phyloP scores from a whole-genome alignment of 257 asterid species.

The Ophiorrhiza pumila region DNA sequence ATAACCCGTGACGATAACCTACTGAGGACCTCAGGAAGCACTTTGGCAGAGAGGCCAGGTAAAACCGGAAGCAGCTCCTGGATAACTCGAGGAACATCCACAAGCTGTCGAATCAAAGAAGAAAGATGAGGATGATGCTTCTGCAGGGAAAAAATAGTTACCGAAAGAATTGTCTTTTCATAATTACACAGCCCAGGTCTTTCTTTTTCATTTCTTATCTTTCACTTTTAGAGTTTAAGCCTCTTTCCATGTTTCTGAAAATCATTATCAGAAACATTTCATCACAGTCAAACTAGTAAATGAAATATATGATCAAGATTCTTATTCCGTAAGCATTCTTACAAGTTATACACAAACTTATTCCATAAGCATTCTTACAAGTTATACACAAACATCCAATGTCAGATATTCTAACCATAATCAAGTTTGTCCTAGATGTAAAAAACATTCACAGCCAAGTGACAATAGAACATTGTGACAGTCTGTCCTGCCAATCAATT shows the following conservation, averaged over 20 bases:
- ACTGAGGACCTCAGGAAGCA: constrained; percentile 78
- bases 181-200: not conserved
- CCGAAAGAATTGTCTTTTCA: not conserved
- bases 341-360: not conserved
- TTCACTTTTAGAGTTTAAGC: not conserved
- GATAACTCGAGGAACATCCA: constrained; percentile 60
- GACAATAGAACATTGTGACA: too few species aligned
- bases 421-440: not conserved
- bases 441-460: not conserved
- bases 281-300: not conserved
- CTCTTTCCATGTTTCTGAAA: not conserved
- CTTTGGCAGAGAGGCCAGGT: constrained; percentile 82
- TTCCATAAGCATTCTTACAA: not conserved
- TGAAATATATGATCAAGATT: not conserved
- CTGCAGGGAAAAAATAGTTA: not conserved
- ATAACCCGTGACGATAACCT: constrained; percentile 75
- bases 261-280: not conserved
- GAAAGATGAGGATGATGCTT: constrained; percentile 9
- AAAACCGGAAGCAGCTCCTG: constrained; percentile 87
- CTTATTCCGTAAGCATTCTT: not conserved
- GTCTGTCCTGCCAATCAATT: too few species aligned
- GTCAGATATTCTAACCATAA: not conserved
- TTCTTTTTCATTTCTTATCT: not conserved
- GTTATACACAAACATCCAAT: not conserved
- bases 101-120: constrained; percentile 47